These are phyloP conservation scores for Multifurca ochricompacta DNA, from an alignment of 768 basidiomycete species.

Conservation along the genomic window DNA sequence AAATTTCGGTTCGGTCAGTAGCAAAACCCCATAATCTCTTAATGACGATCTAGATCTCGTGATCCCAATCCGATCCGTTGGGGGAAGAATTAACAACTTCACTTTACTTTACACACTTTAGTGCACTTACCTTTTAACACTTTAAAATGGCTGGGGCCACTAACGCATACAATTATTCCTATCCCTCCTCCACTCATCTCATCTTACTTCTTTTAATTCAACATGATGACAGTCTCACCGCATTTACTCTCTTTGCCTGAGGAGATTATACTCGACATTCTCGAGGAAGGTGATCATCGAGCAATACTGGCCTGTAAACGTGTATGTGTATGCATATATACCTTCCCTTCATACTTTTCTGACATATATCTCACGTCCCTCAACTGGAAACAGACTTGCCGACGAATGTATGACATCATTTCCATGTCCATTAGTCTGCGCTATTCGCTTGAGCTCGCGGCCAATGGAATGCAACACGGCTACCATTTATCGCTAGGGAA, in stretches of 20 bases:
- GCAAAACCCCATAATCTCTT: too few relatives aligned
- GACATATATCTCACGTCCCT: too few relatives aligned
- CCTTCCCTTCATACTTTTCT: not conserved
- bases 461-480: conserved; percentile 3
- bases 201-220: not conserved
- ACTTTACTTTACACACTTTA: too few relatives aligned
- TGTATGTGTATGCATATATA: not conserved
- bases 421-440: not conserved
- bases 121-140: too few relatives aligned
- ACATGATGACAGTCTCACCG: not conserved
- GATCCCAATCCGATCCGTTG: too few relatives aligned
- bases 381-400: not conserved
- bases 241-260: not conserved
- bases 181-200: too few relatives aligned
- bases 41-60: too few relatives aligned
- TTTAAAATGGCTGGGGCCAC: too few relatives aligned
- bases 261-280: not conserved
- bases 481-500: not conserved
- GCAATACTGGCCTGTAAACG: not conserved
- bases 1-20: too few relatives aligned
- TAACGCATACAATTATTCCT: too few relatives aligned
- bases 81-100: too few relatives aligned
- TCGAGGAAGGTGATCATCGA: not conserved
- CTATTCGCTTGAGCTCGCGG: conserved; percentile 3
- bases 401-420: not conserved